Evolutionary conservation across 306 rosid species (phyloP), one percentile per base, ranked within the genome.

Genomic region (Rosa rugosa): DNA sequence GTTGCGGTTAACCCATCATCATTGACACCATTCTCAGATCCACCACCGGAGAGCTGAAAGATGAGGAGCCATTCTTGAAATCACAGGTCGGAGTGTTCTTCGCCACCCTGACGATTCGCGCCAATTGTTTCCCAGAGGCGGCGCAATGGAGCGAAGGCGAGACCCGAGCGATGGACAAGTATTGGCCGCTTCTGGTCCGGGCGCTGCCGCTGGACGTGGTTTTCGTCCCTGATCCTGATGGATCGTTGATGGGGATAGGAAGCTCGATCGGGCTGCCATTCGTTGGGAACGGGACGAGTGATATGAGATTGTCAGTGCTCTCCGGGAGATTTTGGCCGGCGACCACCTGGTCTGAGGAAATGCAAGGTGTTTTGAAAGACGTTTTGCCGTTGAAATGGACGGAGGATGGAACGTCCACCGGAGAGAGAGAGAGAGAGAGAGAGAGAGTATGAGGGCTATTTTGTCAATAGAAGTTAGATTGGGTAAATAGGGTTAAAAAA

Each of bases 111-210:
- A 88, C 97, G 4, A 92, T 95, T 75, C 96, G 99, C 18, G 96
- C 96, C 0, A 95, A 95, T 78, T 88, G 89, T 44, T 95, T 95
- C 75, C 98, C 98, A 0, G 98, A 95, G 78, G 94, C 90, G 20
- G 92, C 99, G 14, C 99, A 95, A 56, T 95, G 99, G 99, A 95
- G 99, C 79, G 97, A 92, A 72, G 99, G 99, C 76, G 99, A 95
- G 87, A 90, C 72, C 36, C 83, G 82, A 41, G 98, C 99, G 11
- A 87, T 95, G 92, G 74, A 88, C 80, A 84, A 68, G 34, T 91
- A 87, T 79, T 95, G 99, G 98, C 99, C 99, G 7, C 87, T 88
- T 46, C 89, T 95, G 45, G 91, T 84, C 74, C 86, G 94, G 36
- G 93, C 75, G 11, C 97, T 95, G 76, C 98, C 98, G 38, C 89